A percentile compares a stretch with the other conserved stretches of the same genome.
Evolutionary conservation across 2,329 filamentous ascomycete species (phyloP).

Genomic region (Colletotrichum horii): DNA sequence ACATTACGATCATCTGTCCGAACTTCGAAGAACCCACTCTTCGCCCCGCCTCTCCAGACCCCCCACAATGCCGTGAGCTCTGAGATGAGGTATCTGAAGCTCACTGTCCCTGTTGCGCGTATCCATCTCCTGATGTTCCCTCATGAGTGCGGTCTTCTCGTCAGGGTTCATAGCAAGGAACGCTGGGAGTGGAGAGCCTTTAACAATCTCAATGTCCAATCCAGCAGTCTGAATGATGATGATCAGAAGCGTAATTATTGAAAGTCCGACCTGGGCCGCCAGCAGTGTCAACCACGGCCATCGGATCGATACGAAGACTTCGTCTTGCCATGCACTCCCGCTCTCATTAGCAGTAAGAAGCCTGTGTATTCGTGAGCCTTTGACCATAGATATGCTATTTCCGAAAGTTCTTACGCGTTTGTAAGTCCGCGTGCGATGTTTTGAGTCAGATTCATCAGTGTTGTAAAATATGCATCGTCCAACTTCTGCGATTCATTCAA

Average conservation of each 20-base stretch:
- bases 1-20: background rate
- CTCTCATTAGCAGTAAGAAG: background rate
- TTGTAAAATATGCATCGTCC: background rate
- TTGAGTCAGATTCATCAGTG: background rate
- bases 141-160: background rate
- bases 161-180: background rate
- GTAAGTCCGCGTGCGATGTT: constrained; percentile 8
- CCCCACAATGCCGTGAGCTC: background rate
- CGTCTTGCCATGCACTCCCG: constrained; percentile 2
- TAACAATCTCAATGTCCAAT: constrained; percentile 8
- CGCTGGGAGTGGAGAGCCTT: constrained; percentile 4
- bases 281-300: constrained; percentile 12
- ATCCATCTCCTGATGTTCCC: background rate
- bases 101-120: background rate
- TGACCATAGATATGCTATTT: background rate
- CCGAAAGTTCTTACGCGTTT: background rate
- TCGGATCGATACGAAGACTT: background rate
- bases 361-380: background rate
- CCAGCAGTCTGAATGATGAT: background rate
- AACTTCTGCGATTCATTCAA: background rate
- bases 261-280: background rate
- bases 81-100: background rate
- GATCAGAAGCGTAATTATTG: background rate
- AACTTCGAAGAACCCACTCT: background rate
- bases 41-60: background rate